Base-by-base conservation (phyloP, 306 rosid species). In the Vachellia collinsii region DNA sequence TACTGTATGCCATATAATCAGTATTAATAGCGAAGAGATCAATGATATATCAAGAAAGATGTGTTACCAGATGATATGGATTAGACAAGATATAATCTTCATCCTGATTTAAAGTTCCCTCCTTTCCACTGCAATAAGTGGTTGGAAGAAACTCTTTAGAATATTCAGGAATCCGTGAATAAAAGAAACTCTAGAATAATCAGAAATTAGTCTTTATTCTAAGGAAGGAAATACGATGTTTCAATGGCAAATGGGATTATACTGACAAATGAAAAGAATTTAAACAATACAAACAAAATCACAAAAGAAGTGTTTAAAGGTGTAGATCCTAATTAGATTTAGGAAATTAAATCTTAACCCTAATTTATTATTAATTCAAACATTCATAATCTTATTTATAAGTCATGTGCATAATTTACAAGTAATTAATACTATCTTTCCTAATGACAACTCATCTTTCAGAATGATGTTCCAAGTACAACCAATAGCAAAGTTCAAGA, bases 51-150 rank as follows among this genome's bases (percentile, higher is more conserved):
- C 51, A 70, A 70, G 66, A 62, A 82, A 68, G 75, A 86, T 71
- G 43, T 29, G 47, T 80, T 91, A 91, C 98, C 90, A 92, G 81
- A 88, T 92, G 97, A 87, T 94, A 94, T 12, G 99, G 97, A 87
- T 92, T 94, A 63, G 95, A 90, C 80, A 94, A 77, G 81, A 94
- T 85, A 84, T 88, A 91, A 79, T 91, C 94, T 51, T 88, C 97
- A 68, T 91, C 93, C 82, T 89, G 97, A 78, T 83, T 89, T 44
- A 68, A 83, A 59, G 88, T 92, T 79, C 97, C 93, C 82, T 90
- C 98, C 81, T 89, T 94, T 85, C 93, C 95, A 88, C 99, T 94
- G 92, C 89, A 86, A 69, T 59, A 79, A 39, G 63, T 75, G 59
- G 53, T 53, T 67, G 37, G 53, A 46, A 75, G 34, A 81, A 76